These are phyloP conservation scores for Nakaseomyces kungkrabaensis DNA, from an alignment of 1,139 yeast genomes.

Conservation along the genomic window DNA sequence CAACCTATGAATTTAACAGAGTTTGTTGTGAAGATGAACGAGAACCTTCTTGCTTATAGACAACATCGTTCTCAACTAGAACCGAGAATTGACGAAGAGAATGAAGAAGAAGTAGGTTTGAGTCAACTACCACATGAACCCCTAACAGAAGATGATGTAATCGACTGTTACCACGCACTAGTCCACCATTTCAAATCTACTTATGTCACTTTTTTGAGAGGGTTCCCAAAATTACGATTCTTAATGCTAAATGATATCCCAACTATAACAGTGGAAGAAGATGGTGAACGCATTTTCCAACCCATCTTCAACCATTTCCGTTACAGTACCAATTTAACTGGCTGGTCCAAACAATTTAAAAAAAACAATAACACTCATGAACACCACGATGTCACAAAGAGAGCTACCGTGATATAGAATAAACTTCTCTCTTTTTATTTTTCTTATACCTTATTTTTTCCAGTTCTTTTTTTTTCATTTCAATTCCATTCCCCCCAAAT, in stretches of 20 bases:
- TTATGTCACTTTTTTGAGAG: conserved; percentile 29
- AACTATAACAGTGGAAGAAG: conserved; percentile 27
- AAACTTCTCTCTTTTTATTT: not conserved
- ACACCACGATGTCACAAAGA: conserved; percentile 14
- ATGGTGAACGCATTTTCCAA: conserved; percentile 23
- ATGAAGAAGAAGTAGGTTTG: conserved; percentile 9
- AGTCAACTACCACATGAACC: conserved; percentile 24
- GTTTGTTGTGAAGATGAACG: conserved; percentile 29
- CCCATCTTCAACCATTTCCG: conserved; percentile 30
- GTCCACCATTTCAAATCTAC: conserved; percentile 32
- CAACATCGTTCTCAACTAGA: conserved; percentile 18
- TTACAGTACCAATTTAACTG: conserved; percentile 26
- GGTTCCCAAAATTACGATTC: conserved; percentile 30
- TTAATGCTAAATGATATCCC: conserved; percentile 35
- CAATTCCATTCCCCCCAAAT: not conserved
- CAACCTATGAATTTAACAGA: conserved; percentile 31
- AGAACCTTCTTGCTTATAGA: conserved; percentile 19
- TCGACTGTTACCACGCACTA: conserved; percentile 30
- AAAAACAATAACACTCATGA: conserved; percentile 10
- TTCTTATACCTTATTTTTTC: not conserved
- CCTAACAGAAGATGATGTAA: conserved; percentile 28
- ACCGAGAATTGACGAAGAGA: conserved; percentile 4
- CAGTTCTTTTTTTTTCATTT: not conserved
- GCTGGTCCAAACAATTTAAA: conserved; percentile 19
- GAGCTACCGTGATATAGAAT: conserved; percentile 13